Percentiles rank a stretch among this genome's conserved stretches.
Conservation (phyloP, 495 filamentous ascomycete genomes). For the Lentithecium fluviatile region DNA sequence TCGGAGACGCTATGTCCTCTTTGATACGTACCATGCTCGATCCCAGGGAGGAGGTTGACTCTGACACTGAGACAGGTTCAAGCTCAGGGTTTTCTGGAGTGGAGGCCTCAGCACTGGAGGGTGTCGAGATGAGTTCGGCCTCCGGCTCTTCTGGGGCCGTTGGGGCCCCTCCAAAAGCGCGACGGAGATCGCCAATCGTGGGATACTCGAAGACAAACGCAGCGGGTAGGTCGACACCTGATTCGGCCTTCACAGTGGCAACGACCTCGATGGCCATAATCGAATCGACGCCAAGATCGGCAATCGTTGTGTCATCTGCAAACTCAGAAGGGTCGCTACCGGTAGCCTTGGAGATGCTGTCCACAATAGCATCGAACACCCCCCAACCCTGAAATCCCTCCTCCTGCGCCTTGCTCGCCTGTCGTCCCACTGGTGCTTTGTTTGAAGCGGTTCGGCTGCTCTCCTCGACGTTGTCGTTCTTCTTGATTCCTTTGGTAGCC, state of each 20-base stretch:
- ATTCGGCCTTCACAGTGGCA: background rate
- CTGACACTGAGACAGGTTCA: too few relatives aligned
- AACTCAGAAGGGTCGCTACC: slow-evolving; percentile 11
- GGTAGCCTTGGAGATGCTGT: background rate
- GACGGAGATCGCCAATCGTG: slow-evolving; percentile 12
- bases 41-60: too few relatives aligned
- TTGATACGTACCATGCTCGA: too few relatives aligned
- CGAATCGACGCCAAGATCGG: slow-evolving; percentile 10
- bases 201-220: slow-evolving; percentile 8
- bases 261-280: slow-evolving; percentile 16
- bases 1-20: too few relatives aligned
- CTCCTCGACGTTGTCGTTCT: too few relatives aligned
- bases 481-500: too few relatives aligned
- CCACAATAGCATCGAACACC: background rate
- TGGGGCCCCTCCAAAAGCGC: background rate
- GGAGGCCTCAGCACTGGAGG: too few relatives aligned
- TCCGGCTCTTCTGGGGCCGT: background rate
- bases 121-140: too few relatives aligned
- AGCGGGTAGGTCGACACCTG: slow-evolving; percentile 13
- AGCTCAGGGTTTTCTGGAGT: too few relatives aligned
- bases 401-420: slow-evolving; percentile 6
- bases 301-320: background rate
- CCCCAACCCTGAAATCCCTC: background rate
- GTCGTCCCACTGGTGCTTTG: slow-evolving; percentile 2
- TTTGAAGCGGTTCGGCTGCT: background rate